Evolutionary conservation across 78 protist species (phyloP).

Genomic region (Isochrysis galbana): DNA sequence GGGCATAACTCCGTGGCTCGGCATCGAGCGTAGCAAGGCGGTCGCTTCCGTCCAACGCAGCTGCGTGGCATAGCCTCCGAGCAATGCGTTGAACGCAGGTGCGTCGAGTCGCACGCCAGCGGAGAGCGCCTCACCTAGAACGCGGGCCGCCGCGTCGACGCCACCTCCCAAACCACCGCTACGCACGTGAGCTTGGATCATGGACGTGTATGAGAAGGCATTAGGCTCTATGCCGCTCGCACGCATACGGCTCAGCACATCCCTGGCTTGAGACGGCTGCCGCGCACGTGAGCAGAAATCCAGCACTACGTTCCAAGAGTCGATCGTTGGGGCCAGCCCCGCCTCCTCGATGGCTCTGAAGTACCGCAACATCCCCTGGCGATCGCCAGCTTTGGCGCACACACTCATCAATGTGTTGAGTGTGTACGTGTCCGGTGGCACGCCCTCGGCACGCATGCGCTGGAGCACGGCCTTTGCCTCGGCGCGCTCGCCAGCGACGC

Average conservation of each 20-base stretch:
- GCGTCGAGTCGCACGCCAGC: not conserved
- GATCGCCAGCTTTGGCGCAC: not conserved
- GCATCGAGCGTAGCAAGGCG: not conserved
- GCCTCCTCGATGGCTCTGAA: not conserved
- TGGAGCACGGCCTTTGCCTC: conserved; percentile 1
- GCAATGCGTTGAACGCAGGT: not conserved
- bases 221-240: not conserved
- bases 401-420: not conserved
- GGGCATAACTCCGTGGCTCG: not conserved
- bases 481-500: not conserved
- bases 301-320: not conserved
- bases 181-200: not conserved
- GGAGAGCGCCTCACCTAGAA: not conserved
- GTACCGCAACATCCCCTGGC: not conserved
- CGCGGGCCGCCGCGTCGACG: not conserved
- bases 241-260: not conserved
- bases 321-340: not conserved
- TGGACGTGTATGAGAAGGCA: not conserved
- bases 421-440: not conserved
- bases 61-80: not conserved
- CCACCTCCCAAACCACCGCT: not conserved
- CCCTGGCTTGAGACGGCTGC: not conserved
- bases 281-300: not conserved
- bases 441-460: not conserved
- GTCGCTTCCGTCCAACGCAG: not conserved